Base-by-base conservation (phyloP, 345 rosid species). In the Eutrema japonicum region DNA sequence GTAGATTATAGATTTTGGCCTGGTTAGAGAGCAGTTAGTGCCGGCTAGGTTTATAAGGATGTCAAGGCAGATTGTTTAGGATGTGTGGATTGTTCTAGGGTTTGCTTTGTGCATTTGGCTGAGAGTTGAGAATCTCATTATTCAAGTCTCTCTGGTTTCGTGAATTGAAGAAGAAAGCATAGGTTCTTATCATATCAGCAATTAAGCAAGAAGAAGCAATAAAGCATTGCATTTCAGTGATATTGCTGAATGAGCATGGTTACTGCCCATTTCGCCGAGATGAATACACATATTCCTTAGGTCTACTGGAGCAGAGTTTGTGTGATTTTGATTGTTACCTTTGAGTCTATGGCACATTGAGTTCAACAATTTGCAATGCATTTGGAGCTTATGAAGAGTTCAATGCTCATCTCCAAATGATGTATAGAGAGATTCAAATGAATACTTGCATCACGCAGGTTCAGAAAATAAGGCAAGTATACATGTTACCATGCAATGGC, bases 1-100 rank as follows among this genome's bases (percentile, higher is more conserved):
- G 45, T n/a, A 46, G 65, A 69, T 35, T 56, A 22, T 46, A 36
- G 37, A 8, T 38, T 7, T 40, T 50, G 46, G 18, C 8, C 30
- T 72, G 72, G 52, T 68, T 43, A 55, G 6, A 42, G 29, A 53
- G 32, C 5, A 30, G 33, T 42, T 42, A 42, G 32, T 41, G 63
- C 42, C 12, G 16, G 41, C 11, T 52, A 10, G 41, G 73, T 56
- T 55, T 45, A 12, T 52, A 42, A 32, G 29, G 54, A 52, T 71
- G 61, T 12, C 33, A 60, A 2, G 2, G n/a, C 7, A 38, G 13
- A 60, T 49, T 60, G 51, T 60, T 41, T n/a, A 70, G 3, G 49
- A n/a, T 27, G 49, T 47, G 7, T 27, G 14, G 66, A 57, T 3
- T 58, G 32, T 37, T 27, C 53, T 30, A 27, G 38, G 41, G 41